Conservation (phyloP, 2,329 filamentous ascomycete genomes). For the Stachybotrys echinatus region DNA sequence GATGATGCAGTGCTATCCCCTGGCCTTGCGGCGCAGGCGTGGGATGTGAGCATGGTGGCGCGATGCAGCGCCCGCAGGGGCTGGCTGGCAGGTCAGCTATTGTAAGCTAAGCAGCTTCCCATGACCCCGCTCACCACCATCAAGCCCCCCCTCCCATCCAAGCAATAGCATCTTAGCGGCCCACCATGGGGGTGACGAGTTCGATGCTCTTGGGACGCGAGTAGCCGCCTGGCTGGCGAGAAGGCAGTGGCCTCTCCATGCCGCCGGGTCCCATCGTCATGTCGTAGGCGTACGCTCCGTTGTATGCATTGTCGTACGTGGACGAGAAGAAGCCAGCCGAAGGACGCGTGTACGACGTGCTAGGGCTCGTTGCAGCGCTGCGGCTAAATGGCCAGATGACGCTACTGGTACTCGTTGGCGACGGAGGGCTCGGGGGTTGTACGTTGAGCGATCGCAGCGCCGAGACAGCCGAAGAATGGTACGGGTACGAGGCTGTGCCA, state of each 20-base stretch:
- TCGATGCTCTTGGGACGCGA: constrained; percentile 58
- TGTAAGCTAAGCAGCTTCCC: not conserved
- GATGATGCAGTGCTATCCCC: no score
- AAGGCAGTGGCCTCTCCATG: constrained; percentile 52
- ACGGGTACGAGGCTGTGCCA: constrained; percentile 22
- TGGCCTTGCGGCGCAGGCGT: not conserved
- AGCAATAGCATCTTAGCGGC: constrained; percentile 29
- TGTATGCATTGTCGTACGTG: constrained; percentile 44
- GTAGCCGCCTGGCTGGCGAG: constrained; percentile 47
- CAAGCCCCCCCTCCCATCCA: not conserved
- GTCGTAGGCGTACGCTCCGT: constrained; percentile 32
- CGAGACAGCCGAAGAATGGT: constrained; percentile 46
- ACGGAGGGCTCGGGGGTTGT: constrained; percentile 50
- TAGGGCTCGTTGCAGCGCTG: constrained; percentile 46
- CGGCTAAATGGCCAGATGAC: constrained; percentile 50
- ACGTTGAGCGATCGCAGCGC: constrained; percentile 50
- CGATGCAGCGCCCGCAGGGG: not conserved
- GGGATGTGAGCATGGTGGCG: not conserved
- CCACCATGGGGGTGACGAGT: constrained; percentile 55
- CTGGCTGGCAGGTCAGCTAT: not conserved
- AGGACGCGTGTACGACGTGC: constrained; percentile 42
- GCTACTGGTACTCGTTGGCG: constrained; percentile 37
- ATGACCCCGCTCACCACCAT: not conserved
- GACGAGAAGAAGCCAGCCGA: constrained; percentile 41
- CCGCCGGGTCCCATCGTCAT: constrained; percentile 21